Base-by-base conservation (phyloP, 495 filamentous ascomycete species). In the Hyaloscypha bicolor region DNA sequence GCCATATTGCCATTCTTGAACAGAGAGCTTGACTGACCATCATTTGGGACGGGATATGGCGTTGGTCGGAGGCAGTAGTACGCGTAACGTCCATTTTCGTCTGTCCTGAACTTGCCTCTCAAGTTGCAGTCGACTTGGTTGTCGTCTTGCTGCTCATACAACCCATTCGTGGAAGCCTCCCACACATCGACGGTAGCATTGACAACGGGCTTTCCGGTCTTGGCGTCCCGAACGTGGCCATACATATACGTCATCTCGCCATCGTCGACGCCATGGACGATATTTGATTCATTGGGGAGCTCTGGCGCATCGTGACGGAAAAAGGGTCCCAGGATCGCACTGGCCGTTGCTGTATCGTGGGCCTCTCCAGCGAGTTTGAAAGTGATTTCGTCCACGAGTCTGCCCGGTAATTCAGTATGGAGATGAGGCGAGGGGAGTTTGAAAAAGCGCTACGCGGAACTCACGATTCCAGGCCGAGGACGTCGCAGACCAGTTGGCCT, bases 141-240 rank as follows among this genome's bases (percentile, higher is more conserved):
- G 45, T 89, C 87, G 77, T 94, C 91, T 80, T 94, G 91, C 88
- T 93, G 93, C 77, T 94, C 91, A 85, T 94, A 94, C 75, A 90
- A 86, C 73, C 90, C 91, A 81, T 93, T 94, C 78, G 90, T 83
- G 9, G 86, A 90, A 45, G 91, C 90, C 75, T 94, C 90, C 91
- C 91, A 94, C 81, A 93, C 89, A 76, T 94, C 91, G 74, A 94
- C 85, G 62, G 90, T 87, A 73, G 90, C 91, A 73, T 78, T 77
- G 57, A 80, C 83, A 76, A 94, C 88, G 62, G 88, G 87, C 79
- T 86, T 81, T 72, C 87, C 87, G 22, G 91, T 92, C 62, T 86
- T 83, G 73, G 92, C 84, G 78, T 94, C 91, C 62, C 75, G 80
- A 71, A 94, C 84, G 60, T 82, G 78, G 66, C 91, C 91, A 84